Base-by-base conservation (phyloP, 345 rosid species). In the Eucalyptus camaldulensis region DNA sequence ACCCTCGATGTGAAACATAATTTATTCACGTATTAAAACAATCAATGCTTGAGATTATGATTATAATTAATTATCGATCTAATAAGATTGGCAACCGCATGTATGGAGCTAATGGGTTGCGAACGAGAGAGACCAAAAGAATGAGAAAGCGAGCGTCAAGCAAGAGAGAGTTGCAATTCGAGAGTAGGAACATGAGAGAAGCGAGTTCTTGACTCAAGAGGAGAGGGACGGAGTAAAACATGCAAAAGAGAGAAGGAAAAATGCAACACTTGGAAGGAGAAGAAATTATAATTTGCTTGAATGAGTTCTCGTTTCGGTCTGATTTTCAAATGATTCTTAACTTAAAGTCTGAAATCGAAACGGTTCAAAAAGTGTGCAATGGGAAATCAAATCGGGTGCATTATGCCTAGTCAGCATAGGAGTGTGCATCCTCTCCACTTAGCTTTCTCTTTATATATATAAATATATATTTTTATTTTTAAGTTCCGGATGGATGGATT, bases 301-400 rank as follows among this genome's bases (percentile, higher is more conserved):
- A 25, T 25, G 4, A 0, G 6, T 60, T 60, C 0, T 60, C 0
- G 2, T 24, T 58, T 60, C 7, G 2, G 2, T 60, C 0, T 3
- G 4, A 25, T 24, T 58, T 27, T 27, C 7, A 12, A 2, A 12
- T 10, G n/a, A 27, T 58, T 58, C 4, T 58, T 58, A 3, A 58
- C 2, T 27, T 1, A 58, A 1, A 11, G 0, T 1, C 2, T 29
- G 3, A 12, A 58, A 25, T 6, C 3, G 2, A 53, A 21, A 4
- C 1, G 2, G 25, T 58, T 10, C 15, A 25, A 12, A 27, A 58
- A 10, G 14, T 11, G 3, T 58, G 67, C 4, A 58, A 25, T 10
- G 1, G 7, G 13, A 27, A 60, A 27, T 11, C 1, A 3, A 60
- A 60, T 31, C 4, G 8, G 14, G 6, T 9, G 65, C 7, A 58